Percentiles rank a stretch among this genome's conserved stretches.
phyloP scores from a whole-genome alignment of 208 protist species.

The Naegleria lovaniensis region DNA sequence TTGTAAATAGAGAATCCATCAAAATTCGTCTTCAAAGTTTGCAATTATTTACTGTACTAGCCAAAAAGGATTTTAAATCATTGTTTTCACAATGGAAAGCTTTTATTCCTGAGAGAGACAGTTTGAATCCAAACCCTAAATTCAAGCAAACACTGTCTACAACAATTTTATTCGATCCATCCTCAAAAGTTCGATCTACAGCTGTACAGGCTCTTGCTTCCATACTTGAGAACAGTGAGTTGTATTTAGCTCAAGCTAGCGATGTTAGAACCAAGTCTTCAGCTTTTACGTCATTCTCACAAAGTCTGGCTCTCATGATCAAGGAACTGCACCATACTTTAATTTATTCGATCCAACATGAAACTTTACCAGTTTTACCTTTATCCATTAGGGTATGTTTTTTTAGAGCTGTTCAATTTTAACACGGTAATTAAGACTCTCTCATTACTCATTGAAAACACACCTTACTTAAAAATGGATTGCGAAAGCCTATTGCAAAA shows the following conservation, averaged over 20 bases:
- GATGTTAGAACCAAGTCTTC: not conserved
- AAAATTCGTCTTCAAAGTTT: not conserved
- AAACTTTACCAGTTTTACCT: not conserved
- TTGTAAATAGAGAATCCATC: not conserved
- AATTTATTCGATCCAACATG: not conserved
- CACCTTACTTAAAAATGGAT: not conserved
- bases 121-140: not conserved
- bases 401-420: not conserved
- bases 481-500: not conserved
- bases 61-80: not conserved
- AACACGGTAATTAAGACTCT: not conserved
- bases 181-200: not conserved
- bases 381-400: not conserved
- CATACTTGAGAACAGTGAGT: not conserved
- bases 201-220: not conserved
- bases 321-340: not conserved
- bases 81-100: not conserved
- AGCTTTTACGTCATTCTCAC: slow-evolving; percentile 11
- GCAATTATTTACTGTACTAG: not conserved
- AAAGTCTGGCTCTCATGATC: not conserved
- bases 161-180: not conserved
- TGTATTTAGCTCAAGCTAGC: not conserved
- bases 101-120: not conserved
- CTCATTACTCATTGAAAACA: not conserved
- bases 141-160: not conserved